Base-by-base conservation (phyloP, 2,329 filamentous ascomycete species). In the Claviceps digitariae region DNA sequence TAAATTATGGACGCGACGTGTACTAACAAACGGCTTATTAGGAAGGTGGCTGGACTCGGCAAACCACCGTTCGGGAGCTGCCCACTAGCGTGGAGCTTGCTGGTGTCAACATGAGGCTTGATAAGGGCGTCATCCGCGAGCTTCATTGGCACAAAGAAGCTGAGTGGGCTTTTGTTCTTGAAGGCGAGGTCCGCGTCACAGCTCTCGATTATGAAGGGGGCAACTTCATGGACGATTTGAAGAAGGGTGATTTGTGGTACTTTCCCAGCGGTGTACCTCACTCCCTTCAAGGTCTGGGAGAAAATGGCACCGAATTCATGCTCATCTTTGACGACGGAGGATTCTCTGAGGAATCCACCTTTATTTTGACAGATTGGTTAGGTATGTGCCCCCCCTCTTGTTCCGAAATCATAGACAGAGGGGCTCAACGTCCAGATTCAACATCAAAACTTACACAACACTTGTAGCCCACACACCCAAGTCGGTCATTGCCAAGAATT, bases 141-240 rank as follows among this genome's bases (percentile, higher is more conserved):
- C 73, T 90, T 9, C 86, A 90, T 63, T 90, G 86, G 86, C 86
- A 90, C 72, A 87, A 86, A 60, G 83, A 87, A 64, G 84, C 83
- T 40, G 86, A 90, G 63, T 89, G 86, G 85, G 83, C 83, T 0
- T 88, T 85, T 57, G 81, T 89, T 2, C 76, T 89, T 0, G 79
- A 84, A 54, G 86, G 86, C 50, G 74, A 77, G 55, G 83, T 86
- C 21, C 80, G 86, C 52, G 78, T 90, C 50, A 87, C 84, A 0
- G 85, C 82, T 1, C 75, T 90, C 20, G 84, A 89, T 66, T 80
- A 83, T 44, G 83, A 90, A 56, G 86, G 86, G 10, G 81, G 86
- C 56, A 86, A 81, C 57, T 90, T 88, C 64, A 78, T 90, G 56
- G 86, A 89, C 58, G 86, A 90, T 62, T 68, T 90, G 23, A 77